phyloP scores from a whole-genome alignment of 2,329 filamentous ascomycete genomes.

The Monosporascus sp. region DNA sequence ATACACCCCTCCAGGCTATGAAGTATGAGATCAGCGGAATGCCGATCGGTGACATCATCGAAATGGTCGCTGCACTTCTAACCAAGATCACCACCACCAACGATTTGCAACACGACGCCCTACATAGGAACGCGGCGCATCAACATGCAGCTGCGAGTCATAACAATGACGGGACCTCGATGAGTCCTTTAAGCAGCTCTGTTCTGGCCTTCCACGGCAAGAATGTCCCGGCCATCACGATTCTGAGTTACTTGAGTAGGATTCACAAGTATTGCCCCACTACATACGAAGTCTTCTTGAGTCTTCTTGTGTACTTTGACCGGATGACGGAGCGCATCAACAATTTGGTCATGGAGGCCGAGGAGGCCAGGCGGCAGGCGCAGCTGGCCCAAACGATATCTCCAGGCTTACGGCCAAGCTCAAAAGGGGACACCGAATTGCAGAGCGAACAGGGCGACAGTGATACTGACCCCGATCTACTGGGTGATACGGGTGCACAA shows the following conservation, averaged over 20 bases:
- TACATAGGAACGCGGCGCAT: constrained; percentile 66
- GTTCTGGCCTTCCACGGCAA: constrained; percentile 97
- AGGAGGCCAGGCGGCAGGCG: constrained; percentile 40
- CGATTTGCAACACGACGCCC: constrained; percentile 84
- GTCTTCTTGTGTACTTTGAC: constrained; percentile 93
- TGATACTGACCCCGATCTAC: constrained; percentile 46
- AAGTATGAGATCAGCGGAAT: constrained; percentile 95
- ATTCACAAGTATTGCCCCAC: constrained; percentile 99
- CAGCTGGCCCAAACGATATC: constrained; percentile 14
- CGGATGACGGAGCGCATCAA: constrained; percentile 98
- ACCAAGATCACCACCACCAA: constrained; percentile 98
- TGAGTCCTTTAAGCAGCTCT: constrained; percentile 52
- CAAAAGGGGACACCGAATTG: constrained; percentile 30
- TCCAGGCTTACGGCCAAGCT: constrained; percentile 1
- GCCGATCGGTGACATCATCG: constrained; percentile 95
- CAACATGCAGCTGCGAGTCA: constrained; percentile 45
- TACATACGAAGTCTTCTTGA: constrained; percentile 96
- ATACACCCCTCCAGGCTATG: constrained; percentile 47
- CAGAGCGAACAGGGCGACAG: constrained; percentile 29
- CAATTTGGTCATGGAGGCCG: constrained; percentile 65
- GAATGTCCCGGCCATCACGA: constrained; percentile 95
- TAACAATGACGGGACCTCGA: constrained; percentile 48
- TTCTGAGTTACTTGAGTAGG: constrained; percentile 87
- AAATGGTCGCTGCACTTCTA: constrained; percentile 94
- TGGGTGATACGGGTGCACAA: constrained; percentile 40